These are phyloP conservation scores for Wolfiporia cocos DNA, from an alignment of 1,284 basidiomycete genomes.

Conservation along the genomic window DNA sequence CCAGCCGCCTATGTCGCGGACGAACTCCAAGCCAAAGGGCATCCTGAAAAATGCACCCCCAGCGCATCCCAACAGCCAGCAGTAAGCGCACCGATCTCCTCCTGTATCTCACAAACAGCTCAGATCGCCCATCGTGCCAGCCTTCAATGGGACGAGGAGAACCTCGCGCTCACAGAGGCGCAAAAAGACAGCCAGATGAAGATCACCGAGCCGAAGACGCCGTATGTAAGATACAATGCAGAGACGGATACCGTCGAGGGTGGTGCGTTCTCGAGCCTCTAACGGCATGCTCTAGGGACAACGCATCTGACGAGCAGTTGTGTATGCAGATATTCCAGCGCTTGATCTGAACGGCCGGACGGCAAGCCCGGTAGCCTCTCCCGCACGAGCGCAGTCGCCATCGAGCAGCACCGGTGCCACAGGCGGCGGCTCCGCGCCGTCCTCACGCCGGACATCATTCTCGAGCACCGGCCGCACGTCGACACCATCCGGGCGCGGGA, in stretches of 20 bases:
- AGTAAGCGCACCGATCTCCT: constrained; percentile 29
- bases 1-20: constrained; percentile 25
- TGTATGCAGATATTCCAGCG: constrained; percentile 56
- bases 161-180: constrained; percentile 84
- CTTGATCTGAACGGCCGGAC: constrained; percentile 42
- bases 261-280: constrained; percentile 34
- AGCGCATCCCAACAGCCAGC: constrained; percentile 34
- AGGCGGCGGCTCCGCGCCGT: constrained; percentile 51
- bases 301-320: too few species aligned
- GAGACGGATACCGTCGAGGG: constrained; percentile 79
- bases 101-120: neutral
- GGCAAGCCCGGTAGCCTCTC: constrained; percentile 18
- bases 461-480: constrained; percentile 51
- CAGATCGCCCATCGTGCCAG: constrained; percentile 30
- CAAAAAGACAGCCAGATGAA: constrained; percentile 94
- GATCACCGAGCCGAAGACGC: constrained; percentile 96
- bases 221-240: constrained; percentile 86
- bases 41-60: constrained; percentile 77
- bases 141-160: constrained; percentile 90
- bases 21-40: constrained; percentile 65
- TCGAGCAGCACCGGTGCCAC: constrained; percentile 30
- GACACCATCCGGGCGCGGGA: constrained; percentile 46
- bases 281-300: too few species aligned
- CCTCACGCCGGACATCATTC: constrained; percentile 77
- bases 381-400: constrained; percentile 22